Evolutionary conservation across 257 asterid genomes (phyloP).

Genomic region (Nicotiana obtusifolia): DNA sequence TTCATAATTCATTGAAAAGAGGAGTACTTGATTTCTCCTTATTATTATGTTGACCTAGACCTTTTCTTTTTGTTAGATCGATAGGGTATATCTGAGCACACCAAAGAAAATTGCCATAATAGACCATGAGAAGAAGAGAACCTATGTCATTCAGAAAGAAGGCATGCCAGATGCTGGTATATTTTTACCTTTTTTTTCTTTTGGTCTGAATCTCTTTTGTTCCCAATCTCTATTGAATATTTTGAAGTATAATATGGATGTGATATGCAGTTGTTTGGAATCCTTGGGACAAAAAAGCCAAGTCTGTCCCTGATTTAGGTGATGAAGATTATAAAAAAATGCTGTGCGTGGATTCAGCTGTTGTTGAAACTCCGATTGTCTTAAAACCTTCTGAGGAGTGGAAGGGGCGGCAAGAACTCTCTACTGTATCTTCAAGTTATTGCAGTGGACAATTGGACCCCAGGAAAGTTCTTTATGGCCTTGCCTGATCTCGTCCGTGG

Average conservation of each 20-base stretch:
- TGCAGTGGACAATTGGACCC: conserved; percentile 91
- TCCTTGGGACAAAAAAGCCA: conserved; percentile 86
- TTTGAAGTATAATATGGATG: conserved; percentile 6
- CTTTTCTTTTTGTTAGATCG: conserved; percentile 41
- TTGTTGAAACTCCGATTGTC: conserved; percentile 46
- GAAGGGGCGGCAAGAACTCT: conserved; percentile 74
- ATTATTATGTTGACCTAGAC: not conserved
- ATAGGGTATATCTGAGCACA: conserved; percentile 67
- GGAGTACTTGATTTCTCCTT: conserved; percentile 2
- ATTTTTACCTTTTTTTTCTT: not conserved
- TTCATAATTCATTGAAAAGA: not conserved
- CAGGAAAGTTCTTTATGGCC: conserved; percentile 55
- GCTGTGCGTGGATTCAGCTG: conserved; percentile 71
- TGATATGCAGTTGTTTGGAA: conserved; percentile 66
- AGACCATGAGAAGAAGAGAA: conserved; percentile 87
- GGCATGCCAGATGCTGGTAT: conserved; percentile 87
- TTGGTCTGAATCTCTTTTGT: not conserved
- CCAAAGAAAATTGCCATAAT: conserved; percentile 78
- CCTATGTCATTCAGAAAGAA: conserved; percentile 67
- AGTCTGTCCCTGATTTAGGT: conserved; percentile 67
- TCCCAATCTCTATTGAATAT: not conserved
- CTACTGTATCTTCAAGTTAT: conserved; percentile 78
- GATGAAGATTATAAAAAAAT: conserved; percentile 61
- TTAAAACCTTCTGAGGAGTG: conserved; percentile 74
- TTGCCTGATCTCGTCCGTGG: conserved; percentile 33